Evolutionary conservation across 2,329 filamentous ascomycete species (phyloP).

Genomic region (Nigrospora osmanthi): DNA sequence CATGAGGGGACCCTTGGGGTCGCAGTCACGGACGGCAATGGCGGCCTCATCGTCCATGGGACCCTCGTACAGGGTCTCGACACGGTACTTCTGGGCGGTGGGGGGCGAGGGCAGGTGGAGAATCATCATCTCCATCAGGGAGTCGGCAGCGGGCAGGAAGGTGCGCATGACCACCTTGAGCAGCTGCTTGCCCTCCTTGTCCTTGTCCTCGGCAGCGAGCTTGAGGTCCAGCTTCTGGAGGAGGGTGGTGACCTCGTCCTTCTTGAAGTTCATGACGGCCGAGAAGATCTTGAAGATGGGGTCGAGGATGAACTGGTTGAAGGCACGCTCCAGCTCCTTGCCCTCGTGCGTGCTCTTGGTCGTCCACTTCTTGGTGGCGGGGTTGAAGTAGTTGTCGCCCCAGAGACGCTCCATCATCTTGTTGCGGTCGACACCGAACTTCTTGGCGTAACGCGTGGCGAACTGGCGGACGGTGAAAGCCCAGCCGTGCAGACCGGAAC

Average conservation of each 20-base stretch:
- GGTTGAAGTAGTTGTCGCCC: conserved; percentile 99
- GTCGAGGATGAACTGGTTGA: conserved; percentile 99
- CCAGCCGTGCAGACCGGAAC: conserved; percentile 99
- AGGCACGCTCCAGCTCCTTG: conserved; percentile 90
- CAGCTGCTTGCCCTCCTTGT: conserved; percentile 94
- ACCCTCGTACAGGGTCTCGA: conserved; percentile 98
- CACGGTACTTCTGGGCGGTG: conserved; percentile 95
- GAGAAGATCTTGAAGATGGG: conserved; percentile 99
- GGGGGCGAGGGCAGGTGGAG: conserved; percentile 95
- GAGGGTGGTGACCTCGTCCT: conserved; percentile 76
- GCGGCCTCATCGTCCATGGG: conserved; percentile 84
- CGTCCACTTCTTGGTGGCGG: conserved; percentile 99
- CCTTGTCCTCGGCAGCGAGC: conserved; percentile 77
- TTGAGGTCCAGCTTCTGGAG: conserved; percentile 94
- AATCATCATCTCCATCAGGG: conserved; percentile 99
- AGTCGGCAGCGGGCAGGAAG: conserved; percentile 97
- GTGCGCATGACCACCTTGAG: conserved; percentile 98
- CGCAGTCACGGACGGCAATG: conserved; percentile 97
- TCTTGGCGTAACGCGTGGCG: conserved; percentile 93
- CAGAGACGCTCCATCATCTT: conserved; percentile 99
- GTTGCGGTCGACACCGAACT: conserved; percentile 98
- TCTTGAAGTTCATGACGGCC: conserved; percentile 98
- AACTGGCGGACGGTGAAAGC: conserved; percentile 99
- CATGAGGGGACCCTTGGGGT: conserved; percentile 98
- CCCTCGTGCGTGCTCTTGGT: conserved; percentile 77